These are phyloP conservation scores for Gaertneriomyces sp. DNA, from an alignment of 192 early-diverging fungal genomes.

Conservation along the genomic window DNA sequence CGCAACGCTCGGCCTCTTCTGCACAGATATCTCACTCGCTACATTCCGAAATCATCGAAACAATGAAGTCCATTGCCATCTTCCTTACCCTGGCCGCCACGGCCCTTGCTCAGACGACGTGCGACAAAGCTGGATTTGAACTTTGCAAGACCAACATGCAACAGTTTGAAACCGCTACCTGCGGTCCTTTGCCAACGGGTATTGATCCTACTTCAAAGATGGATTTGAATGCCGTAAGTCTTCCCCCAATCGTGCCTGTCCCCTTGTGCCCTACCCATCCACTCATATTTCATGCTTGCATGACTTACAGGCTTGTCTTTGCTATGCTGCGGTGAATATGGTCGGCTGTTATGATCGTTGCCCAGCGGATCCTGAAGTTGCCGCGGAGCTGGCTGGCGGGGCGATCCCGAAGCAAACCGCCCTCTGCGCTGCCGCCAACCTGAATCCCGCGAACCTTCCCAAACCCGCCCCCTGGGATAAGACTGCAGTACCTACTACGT, in stretches of 20 bases:
- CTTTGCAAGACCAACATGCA: not conserved
- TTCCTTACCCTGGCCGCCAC: slow-evolving; percentile 5
- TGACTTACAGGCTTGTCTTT: slow-evolving; percentile 3
- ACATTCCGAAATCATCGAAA: not conserved
- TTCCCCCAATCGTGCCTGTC: not conserved
- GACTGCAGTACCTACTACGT: not conserved
- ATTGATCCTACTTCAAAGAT: not conserved
- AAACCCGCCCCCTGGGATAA: slow-evolving; percentile 13
- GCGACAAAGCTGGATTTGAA: slow-evolving; percentile 1
- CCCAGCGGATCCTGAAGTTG: not conserved
- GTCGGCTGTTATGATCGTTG: slow-evolving; percentile 11
- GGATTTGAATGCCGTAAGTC: not conserved
- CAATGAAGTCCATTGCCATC: slow-evolving; percentile 6
- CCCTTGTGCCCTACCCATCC: no score
- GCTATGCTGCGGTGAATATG: slow-evolving; percentile 1
- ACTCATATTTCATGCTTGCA: no score
- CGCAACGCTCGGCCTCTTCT: no score
- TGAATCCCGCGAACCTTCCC: slow-evolving; percentile 15
- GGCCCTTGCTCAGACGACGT: slow-evolving; percentile 1
- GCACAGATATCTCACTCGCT: no score
- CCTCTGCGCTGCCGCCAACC: slow-evolving; percentile 12
- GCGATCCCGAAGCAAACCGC: slow-evolving; percentile 12
- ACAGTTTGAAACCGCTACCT: slow-evolving; percentile 9
- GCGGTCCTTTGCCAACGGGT: slow-evolving; percentile 12
- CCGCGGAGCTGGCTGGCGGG: slow-evolving; percentile 3